These are phyloP conservation scores for Eremomyces bilateralis DNA, from an alignment of 495 filamentous ascomycete species.

Conservation along the genomic window DNA sequence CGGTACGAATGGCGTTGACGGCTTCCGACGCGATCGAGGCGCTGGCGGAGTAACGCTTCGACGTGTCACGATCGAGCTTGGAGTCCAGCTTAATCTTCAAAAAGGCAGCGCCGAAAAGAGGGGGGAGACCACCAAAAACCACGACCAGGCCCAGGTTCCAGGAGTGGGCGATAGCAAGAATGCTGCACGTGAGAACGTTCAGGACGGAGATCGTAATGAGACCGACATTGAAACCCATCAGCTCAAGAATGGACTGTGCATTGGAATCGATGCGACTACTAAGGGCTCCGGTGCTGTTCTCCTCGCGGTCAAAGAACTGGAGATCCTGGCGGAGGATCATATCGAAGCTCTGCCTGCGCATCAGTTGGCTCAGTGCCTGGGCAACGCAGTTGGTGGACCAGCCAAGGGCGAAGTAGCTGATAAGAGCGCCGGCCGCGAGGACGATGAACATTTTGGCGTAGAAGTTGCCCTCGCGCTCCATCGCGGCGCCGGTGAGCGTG, in stretches of 20 bases:
- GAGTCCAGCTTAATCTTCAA: constrained; percentile 21
- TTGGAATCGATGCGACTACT: constrained; percentile 34
- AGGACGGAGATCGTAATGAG: constrained; percentile 14
- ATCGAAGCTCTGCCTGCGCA: constrained; percentile 36
- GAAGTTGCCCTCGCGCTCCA: constrained; percentile 10
- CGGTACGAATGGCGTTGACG: constrained; percentile 31
- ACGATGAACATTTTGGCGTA: constrained; percentile 19
- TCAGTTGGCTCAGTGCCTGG: constrained; percentile 12
- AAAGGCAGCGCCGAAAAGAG: constrained; percentile 15
- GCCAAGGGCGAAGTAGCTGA: constrained; percentile 14
- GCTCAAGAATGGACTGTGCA: constrained; percentile 18
- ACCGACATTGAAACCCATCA: constrained; percentile 16
- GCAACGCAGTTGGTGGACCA: constrained; percentile 11
- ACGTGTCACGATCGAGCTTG: constrained; percentile 16
- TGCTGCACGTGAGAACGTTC: constrained; percentile 14
- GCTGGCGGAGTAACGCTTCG: constrained; percentile 13
- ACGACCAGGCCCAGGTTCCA: constrained; percentile 17
- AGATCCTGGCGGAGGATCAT: constrained; percentile 33
- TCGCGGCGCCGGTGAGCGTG: not conserved
- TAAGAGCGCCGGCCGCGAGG: constrained; percentile 25
- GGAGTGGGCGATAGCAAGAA: constrained; percentile 13
- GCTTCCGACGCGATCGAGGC: constrained; percentile 27
- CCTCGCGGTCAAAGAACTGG: constrained; percentile 40
- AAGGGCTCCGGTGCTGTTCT: constrained; percentile 41
- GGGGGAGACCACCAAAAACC: constrained; percentile 14